phyloP scores from a whole-genome alignment of 2,329 filamentous ascomycete species.

The Aureobasidium mangrovei region DNA sequence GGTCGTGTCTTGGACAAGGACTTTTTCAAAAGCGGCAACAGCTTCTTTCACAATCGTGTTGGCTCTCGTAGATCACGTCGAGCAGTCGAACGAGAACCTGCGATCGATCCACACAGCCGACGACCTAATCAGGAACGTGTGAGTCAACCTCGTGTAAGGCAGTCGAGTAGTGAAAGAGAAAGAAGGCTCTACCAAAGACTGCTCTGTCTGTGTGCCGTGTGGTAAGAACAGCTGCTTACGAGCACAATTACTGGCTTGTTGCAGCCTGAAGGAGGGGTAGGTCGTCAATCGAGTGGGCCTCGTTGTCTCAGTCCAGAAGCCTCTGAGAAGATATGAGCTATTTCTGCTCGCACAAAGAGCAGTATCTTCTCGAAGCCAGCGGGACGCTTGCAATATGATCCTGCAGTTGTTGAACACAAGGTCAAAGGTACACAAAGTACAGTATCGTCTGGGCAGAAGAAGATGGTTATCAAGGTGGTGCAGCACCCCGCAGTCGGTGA shows the following conservation, averaged over 20 bases:
- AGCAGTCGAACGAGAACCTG: too few species aligned
- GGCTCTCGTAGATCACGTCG: too few species aligned
- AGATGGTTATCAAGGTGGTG: conserved; percentile 10
- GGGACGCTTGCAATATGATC: neutral
- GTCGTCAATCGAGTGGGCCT: conserved; percentile 1
- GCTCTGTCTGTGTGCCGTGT: neutral
- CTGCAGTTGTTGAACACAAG: neutral
- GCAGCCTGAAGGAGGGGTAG: conserved; percentile 13
- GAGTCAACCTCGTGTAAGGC: too few species aligned
- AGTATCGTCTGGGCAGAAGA: neutral
- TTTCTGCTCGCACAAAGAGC: neutral
- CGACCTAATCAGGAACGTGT: too few species aligned
- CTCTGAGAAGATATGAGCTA: conserved; percentile 1
- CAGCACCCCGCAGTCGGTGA: conserved; percentile 5
- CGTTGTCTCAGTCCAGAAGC: conserved; percentile 5
- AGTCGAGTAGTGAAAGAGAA: too few species aligned
- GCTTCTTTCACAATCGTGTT: too few species aligned
- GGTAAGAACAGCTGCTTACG: conserved; percentile 4
- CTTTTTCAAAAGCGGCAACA: too few species aligned
- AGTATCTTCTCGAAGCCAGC: neutral
- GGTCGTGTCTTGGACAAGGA: too few species aligned
- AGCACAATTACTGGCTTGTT: conserved; percentile 7
- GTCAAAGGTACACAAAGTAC: neutral
- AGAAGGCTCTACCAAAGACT: neutral
- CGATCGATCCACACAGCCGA: too few species aligned